Base-by-base conservation (phyloP, 2,329 filamentous ascomycete genomes). In the Ascochyta lentis region DNA sequence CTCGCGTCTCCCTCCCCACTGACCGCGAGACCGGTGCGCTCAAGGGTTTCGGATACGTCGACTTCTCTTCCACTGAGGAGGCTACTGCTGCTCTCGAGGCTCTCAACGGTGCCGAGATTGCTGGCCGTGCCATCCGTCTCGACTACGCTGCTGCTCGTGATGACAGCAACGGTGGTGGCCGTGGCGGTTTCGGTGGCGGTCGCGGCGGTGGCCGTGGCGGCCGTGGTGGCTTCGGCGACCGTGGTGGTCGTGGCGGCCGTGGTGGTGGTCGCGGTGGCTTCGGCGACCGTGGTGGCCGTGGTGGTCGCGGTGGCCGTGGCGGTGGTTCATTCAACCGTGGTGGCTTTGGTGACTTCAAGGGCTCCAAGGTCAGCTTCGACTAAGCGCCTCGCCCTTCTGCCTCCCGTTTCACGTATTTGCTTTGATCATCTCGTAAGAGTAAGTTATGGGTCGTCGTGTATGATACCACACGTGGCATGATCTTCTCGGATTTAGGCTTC, bases 41-140 rank as follows among this genome's bases (percentile, higher is more conserved):
- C 74, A 96, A 96, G 88, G 93, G 93, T 54, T 96, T 96, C 77
- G 93, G 91, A 51, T 97, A 97, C 75, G 89, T 96, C 61, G 88
- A 89, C 72, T 96, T 94, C 83, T 80, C 81, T 67, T 90, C 89
- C 16, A 77, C 95, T 59, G 92, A 96, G 26, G 92, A 96, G 69
- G 91, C 93, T 69, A 90, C 89, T 79, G 79, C 81, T 68, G 93
- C 88, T 23, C 86, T 91, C 67, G 83, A 89, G 67, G 80, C 82
- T 54, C 83, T 91, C 75, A 88, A 90, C 67, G 91, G 91, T 63
- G 81, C 82, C 52, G 87, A 91, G 56, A 84, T 95, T 67, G 84
- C 81, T 62, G 86, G 90, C 53, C 91, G 93, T 68, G 77, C 85
- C 49, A 82, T 96, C 65, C 90, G 93, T 68, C 87, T 96, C 49